These are phyloP conservation scores for Pythium rhizo-oryzae DNA, from an alignment of 352 stramenopile genomes.

Conservation along the genomic window DNA sequence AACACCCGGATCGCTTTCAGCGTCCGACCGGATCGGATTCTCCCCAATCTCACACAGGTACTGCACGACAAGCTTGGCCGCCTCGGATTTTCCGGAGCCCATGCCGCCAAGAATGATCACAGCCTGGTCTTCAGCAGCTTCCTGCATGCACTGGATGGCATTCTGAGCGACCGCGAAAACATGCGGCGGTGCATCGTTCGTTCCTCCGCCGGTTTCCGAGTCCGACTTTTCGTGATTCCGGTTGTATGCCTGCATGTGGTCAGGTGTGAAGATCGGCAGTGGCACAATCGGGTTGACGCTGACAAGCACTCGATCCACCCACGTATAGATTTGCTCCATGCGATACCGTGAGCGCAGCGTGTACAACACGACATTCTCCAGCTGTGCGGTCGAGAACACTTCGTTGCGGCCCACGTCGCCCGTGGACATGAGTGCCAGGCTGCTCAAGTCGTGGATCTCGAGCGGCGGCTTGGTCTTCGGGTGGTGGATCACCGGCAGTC, in stretches of 20 bases:
- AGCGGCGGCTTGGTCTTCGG: conserved; percentile 62
- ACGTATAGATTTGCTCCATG: conserved; percentile 86
- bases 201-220: conserved; percentile 55
- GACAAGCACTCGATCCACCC: conserved; percentile 76
- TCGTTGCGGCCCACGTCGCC: conserved; percentile 63
- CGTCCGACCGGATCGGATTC: conserved; percentile 40
- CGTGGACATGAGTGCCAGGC: conserved; percentile 63
- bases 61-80: conserved; percentile 81
- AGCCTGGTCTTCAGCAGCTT: conserved; percentile 76
- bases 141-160: conserved; percentile 76
- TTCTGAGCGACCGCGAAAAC: conserved; percentile 83
- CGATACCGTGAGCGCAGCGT: conserved; percentile 73
- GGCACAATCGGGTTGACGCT: conserved; percentile 70
- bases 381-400: conserved; percentile 55
- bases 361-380: conserved; percentile 79
- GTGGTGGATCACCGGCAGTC: conserved; percentile 61
- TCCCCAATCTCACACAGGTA: conserved; percentile 83
- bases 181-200: conserved; percentile 70
- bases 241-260: conserved; percentile 83
- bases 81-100: conserved; percentile 78
- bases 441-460: conserved; percentile 68
- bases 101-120: conserved; percentile 77
- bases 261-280: conserved; percentile 82
- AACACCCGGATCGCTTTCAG: conserved; percentile 48
- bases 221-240: conserved; percentile 57